Conservation (phyloP, 345 rosid genomes). For the Brassica nigra region DNA sequence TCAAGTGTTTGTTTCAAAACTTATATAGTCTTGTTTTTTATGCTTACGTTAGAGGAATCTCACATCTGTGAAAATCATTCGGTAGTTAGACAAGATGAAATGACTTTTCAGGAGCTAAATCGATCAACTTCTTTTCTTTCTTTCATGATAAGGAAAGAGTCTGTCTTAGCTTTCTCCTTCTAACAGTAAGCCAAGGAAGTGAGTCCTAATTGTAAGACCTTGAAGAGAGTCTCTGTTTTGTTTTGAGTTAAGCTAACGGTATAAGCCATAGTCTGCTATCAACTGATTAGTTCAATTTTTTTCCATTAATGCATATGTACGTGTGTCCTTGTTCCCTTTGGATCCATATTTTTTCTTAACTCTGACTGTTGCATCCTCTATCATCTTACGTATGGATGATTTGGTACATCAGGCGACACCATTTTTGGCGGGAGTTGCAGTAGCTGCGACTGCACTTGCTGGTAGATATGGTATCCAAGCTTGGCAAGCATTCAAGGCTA, state of each 20-base stretch:
- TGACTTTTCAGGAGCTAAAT: too few relatives aligned
- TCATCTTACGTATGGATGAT: neutral
- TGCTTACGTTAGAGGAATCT: too few relatives aligned
- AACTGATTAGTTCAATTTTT: neutral
- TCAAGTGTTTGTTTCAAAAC: neutral
- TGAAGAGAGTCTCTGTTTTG: neutral
- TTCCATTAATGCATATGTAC: neutral
- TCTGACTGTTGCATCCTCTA: too few relatives aligned
- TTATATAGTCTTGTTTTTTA: too few relatives aligned
- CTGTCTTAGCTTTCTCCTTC: neutral
- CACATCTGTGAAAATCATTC: too few relatives aligned
- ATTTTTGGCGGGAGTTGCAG: conserved; percentile 77
- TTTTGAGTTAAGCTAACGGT: neutral
- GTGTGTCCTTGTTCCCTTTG: neutral
- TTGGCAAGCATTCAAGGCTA: conserved; percentile 76
- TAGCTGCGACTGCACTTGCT: conserved; percentile 82
- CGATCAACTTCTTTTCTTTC: too few relatives aligned
- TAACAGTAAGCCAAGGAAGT: neutral
- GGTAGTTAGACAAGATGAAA: too few relatives aligned
- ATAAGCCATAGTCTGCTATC: neutral
- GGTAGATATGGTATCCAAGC: conserved; percentile 87
- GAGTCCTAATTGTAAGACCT: neutral
- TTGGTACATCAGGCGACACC: conserved; percentile 66
- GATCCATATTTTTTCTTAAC: too few relatives aligned
- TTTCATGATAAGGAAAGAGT: too few relatives aligned